A percentile compares a stretch with the other conserved stretches of the same genome.
Conservation (phyloP, 2,329 filamentous ascomycete species). For the Hypoxylon sp. region DNA sequence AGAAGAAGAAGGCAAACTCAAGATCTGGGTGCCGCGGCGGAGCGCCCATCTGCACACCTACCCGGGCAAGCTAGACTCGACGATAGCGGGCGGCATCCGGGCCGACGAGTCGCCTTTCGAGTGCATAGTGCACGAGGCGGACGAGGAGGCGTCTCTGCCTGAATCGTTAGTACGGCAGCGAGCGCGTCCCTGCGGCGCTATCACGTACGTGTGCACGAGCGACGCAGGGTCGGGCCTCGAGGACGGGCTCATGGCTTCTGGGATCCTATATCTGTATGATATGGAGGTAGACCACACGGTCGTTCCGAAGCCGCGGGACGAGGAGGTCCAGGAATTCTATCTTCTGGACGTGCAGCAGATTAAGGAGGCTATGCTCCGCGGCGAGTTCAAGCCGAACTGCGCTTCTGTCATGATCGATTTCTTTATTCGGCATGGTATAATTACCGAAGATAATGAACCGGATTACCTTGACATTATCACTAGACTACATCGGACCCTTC, state of each 20-base stretch:
- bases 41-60: constrained; percentile 77
- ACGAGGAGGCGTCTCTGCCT: constrained; percentile 78
- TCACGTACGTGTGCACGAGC: constrained; percentile 78
- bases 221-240: constrained; percentile 76
- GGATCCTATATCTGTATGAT: constrained; percentile 80
- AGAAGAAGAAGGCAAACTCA: constrained; percentile 58
- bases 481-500: constrained; percentile 52
- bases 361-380: constrained; percentile 68
- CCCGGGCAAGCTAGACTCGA: constrained; percentile 79
- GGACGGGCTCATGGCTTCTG: constrained; percentile 73
- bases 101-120: constrained; percentile 75
- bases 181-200: constrained; percentile 69
- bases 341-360: constrained; percentile 69
- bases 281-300: constrained; percentile 70
- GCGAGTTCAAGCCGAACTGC: constrained; percentile 82
- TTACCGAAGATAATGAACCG: constrained; percentile 75
- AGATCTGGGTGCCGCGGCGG: constrained; percentile 78
- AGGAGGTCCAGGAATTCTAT: constrained; percentile 70
- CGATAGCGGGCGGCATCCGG: constrained; percentile 79
- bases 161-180: constrained; percentile 69
- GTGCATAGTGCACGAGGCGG: constrained; percentile 76
- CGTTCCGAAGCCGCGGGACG: constrained; percentile 73
- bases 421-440: constrained; percentile 76
- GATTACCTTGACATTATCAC: constrained; percentile 74
- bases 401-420: constrained; percentile 78